phyloP scores from a whole-genome alignment of 163 green algal species.

The Chloromonas sp. region DNA sequence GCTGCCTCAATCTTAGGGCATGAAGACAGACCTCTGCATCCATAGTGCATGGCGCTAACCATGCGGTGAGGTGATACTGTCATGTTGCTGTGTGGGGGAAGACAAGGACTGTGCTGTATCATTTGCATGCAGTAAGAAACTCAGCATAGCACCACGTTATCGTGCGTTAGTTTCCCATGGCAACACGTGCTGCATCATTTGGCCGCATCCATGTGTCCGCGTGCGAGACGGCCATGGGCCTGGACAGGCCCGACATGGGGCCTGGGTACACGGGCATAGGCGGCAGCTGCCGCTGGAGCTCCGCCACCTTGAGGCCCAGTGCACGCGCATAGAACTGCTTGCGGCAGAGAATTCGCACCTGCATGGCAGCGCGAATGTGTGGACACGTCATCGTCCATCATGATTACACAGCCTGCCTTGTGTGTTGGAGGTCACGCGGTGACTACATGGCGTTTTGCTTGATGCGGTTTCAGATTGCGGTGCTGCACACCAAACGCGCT shows the following conservation, averaged over 20 bases:
- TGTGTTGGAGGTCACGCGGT: too few species aligned
- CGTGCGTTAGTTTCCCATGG: neutral
- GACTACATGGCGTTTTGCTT: too few species aligned
- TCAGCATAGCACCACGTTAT: too few species aligned
- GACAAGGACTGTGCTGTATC: too few species aligned
- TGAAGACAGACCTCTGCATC: too few species aligned
- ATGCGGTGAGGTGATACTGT: too few species aligned
- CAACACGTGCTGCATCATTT: neutral
- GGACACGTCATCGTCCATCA: neutral
- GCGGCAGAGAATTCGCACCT: constrained; percentile 66
- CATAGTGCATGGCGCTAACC: too few species aligned
- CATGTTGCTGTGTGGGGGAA: too few species aligned
- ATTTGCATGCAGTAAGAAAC: too few species aligned
- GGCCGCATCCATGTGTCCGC: neutral
- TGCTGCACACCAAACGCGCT: too few species aligned
- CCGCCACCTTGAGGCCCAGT: constrained; percentile 60
- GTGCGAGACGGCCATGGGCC: neutral
- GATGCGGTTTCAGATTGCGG: too few species aligned
- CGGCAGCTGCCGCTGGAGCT: constrained; percentile 22
- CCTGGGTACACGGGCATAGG: neutral
- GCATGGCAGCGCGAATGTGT: neutral
- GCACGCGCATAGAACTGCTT: constrained; percentile 80
- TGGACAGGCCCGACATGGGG: neutral
- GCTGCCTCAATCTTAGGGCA: too few species aligned
- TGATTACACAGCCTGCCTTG: neutral